Conservation (phyloP, 2,329 filamentous ascomycete genomes). For the Monosporascus sp. region DNA sequence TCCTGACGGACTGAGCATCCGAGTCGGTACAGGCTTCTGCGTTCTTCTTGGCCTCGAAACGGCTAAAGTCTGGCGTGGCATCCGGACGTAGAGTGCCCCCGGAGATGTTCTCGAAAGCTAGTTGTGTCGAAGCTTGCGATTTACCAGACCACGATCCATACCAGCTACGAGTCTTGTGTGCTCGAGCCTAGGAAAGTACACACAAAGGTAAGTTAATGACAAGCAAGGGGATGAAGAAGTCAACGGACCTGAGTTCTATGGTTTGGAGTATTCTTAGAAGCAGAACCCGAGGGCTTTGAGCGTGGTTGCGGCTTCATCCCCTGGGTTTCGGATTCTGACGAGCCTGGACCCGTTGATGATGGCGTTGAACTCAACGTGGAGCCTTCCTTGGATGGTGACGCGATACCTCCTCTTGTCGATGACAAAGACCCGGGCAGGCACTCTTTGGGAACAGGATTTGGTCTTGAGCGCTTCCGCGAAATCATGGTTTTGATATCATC, state of each 20-base stretch:
- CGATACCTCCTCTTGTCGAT: constrained; percentile 13
- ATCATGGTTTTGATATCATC: constrained; percentile 27
- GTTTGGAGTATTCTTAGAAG: constrained; percentile 6
- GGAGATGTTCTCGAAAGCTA: constrained; percentile 56
- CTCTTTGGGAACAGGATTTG: constrained; percentile 26
- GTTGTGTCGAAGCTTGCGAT: constrained; percentile 52
- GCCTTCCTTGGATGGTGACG: constrained; percentile 15
- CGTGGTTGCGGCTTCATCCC: constrained; percentile 15
- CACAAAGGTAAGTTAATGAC: constrained; percentile 1
- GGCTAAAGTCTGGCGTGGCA: constrained; percentile 43
- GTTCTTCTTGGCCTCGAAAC: constrained; percentile 42
- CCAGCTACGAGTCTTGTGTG: constrained; percentile 49
- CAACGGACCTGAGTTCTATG: constrained; percentile 15
- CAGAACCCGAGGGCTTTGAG: constrained; percentile 2
- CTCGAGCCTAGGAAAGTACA: constrained; percentile 33
- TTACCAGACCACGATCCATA: constrained; percentile 60
- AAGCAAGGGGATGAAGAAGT: background rate
- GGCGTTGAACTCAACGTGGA: background rate
- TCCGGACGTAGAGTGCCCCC: constrained; percentile 47
- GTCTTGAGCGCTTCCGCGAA: constrained; percentile 36
- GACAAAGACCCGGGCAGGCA: constrained; percentile 14
- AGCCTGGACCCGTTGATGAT: background rate
- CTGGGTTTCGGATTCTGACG: constrained; percentile 6
- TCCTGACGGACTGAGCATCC: constrained; percentile 23
- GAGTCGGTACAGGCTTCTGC: constrained; percentile 26